Evolutionary conservation across 1,139 yeast species (phyloP), one percentile per base, ranked within the genome.

Genomic region (Suhomyces guaymorum): DNA sequence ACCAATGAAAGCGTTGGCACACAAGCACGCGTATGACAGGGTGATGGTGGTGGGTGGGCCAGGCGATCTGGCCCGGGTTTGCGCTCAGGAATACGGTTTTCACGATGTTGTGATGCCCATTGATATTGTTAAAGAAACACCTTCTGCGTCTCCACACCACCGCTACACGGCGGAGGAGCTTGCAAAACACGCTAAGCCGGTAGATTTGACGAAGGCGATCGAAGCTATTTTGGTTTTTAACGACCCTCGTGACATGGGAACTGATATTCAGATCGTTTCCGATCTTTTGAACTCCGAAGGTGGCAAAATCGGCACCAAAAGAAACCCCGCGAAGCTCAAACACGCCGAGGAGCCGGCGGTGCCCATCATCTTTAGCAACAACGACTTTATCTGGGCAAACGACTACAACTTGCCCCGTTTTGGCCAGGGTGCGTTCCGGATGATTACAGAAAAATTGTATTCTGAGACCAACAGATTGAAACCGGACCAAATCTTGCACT

Each of bases 321-420:
- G 87, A 31, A 52, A 15, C 35, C 26, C 44, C 31, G 25, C 42
- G 33, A 32, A 44, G 11, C 27, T 41, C 8, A 34, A 34, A 10
- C 40, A 49, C 26, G 33, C 42, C 5, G 43, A 49, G 22, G 59
- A 58, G 13, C 96, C 96, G 3, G 56, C 82, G 0, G 66, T 88
- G 1, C 96, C 96, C 1, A 82, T 90, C 19, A 77, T 80, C 43
- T 90, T 89, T 61, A 84, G 95, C 38, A 88, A 89, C 58, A 80
- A 85, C 51, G 98, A 92, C 59, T 78, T 89, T 54, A 56, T 86
- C 30, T 92, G 97, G 96, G 89, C 96, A 7, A 88, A 87, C 54
- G 90, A 84, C 54, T 90, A 83, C 57, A 60, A 61, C 8, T 61
- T 82, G 40, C 89, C 96, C 11, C 70, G 98, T 39, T 86, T 87